Percentiles rank a stretch among this genome's conserved stretches.
These are phyloP conservation scores for Pichia sp. DNA, from an alignment of 1,139 yeast species.

Conservation along the genomic window DNA sequence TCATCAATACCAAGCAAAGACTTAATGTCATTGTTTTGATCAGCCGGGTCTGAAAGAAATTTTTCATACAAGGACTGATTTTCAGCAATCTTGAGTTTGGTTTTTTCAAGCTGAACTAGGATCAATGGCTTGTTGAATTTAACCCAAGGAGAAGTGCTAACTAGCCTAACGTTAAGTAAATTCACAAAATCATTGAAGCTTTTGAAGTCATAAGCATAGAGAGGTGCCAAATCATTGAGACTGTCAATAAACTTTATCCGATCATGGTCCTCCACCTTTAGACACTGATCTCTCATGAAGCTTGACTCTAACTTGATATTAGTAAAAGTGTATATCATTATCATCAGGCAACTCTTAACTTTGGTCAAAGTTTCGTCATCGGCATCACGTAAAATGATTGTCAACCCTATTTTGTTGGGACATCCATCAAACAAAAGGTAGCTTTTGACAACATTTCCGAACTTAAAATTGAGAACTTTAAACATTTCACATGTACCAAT, in stretches of 20 bases:
- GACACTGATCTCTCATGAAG: conserved; percentile 69
- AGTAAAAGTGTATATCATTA: conserved; percentile 70
- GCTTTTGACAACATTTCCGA: conserved; percentile 56
- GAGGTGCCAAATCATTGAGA: conserved; percentile 15
- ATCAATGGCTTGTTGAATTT: conserved; percentile 43
- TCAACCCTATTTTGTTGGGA: conserved; percentile 70
- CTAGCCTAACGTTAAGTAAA: conserved; percentile 36
- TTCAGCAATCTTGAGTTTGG: conserved; percentile 34
- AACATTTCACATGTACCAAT: conserved; percentile 73
- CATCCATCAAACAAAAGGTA: conserved; percentile 77
- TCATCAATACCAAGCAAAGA: neutral
- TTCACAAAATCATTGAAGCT: conserved; percentile 36
- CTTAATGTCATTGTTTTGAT: conserved; percentile 5
- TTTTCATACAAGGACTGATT: conserved; percentile 27
- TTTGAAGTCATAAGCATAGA: conserved; percentile 19
- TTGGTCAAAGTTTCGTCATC: conserved; percentile 54
- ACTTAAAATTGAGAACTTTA: conserved; percentile 63
- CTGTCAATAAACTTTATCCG: neutral
- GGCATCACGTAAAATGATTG: conserved; percentile 77
- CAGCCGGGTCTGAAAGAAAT: conserved; percentile 17
- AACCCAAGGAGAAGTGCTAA: conserved; percentile 50
- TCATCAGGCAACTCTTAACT: conserved; percentile 75
- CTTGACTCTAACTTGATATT: conserved; percentile 80
- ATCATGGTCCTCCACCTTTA: conserved; percentile 31
- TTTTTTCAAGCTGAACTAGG: conserved; percentile 37